These are phyloP conservation scores for Strobilomyces dryophilus DNA, from an alignment of 768 basidiomycete genomes.

Conservation along the genomic window DNA sequence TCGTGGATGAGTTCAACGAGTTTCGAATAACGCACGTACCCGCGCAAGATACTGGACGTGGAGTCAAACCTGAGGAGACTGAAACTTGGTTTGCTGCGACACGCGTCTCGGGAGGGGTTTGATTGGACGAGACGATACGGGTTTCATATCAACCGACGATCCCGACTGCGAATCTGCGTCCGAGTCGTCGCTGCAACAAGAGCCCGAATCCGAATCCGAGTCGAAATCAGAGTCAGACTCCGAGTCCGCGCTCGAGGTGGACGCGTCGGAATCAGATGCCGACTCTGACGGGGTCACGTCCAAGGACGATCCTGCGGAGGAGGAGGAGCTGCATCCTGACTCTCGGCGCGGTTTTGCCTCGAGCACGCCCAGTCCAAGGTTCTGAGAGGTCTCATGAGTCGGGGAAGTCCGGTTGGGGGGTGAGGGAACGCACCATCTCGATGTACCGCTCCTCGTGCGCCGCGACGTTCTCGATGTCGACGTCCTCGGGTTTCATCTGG, in stretches of 20 bases:
- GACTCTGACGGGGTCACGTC: slow-evolving; percentile 10
- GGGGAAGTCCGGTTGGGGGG: background rate
- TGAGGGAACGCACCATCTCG: slow-evolving; percentile 50
- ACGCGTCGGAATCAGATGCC: slow-evolving; percentile 11
- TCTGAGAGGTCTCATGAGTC: slow-evolving; percentile 33
- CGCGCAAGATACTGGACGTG: background rate
- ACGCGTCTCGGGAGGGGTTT: slow-evolving; percentile 45
- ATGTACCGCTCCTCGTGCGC: slow-evolving; percentile 50
- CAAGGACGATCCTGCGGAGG: slow-evolving; percentile 4
- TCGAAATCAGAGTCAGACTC: slow-evolving; percentile 6
- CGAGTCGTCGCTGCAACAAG: slow-evolving; percentile 3
- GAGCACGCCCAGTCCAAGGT: slow-evolving; percentile 62
- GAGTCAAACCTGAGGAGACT: slow-evolving; percentile 20
- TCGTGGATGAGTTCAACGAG: too few relatives aligned
- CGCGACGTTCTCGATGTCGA: slow-evolving; percentile 67
- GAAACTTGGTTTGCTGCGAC: slow-evolving; percentile 25
- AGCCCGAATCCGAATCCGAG: background rate
- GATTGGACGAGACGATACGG: slow-evolving; percentile 41
- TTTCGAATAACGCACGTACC: background rate
- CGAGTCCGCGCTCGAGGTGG: slow-evolving; percentile 8
- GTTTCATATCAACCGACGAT: slow-evolving; percentile 32
- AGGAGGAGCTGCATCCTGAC: slow-evolving; percentile 4
- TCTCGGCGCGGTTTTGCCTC: slow-evolving; percentile 33
- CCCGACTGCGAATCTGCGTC: slow-evolving; percentile 14
- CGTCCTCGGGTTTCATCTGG: slow-evolving; percentile 47